Evolutionary conservation across 441 rosid species (phyloP).

Genomic region (Erodium chrysanthum): DNA sequence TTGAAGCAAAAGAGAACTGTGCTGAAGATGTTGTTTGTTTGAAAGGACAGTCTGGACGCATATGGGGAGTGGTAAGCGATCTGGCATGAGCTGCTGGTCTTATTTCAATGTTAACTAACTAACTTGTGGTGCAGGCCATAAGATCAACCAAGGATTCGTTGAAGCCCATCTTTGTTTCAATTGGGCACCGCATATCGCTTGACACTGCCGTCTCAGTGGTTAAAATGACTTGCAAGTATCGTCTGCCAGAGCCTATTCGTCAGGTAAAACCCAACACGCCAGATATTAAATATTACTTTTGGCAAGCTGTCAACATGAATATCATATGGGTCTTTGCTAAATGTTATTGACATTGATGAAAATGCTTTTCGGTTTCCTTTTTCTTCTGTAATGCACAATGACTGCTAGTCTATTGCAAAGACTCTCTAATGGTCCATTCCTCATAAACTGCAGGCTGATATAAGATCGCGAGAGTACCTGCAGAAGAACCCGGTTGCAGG

Average conservation of each 20-base stretch:
- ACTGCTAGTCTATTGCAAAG: background rate
- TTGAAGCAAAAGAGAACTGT: constrained; percentile 39
- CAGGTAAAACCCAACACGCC: constrained; percentile 40
- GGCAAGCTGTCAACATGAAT: background rate
- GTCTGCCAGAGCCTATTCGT: constrained; percentile 80
- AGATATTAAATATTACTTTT: background rate
- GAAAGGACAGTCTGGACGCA: constrained; percentile 62
- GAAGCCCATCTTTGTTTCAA: constrained; percentile 65
- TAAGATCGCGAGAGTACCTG: constrained; percentile 54
- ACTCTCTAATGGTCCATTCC: background rate
- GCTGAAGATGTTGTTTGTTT: constrained; percentile 36
- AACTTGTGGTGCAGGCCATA: constrained; percentile 42
- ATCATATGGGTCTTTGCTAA: background rate
- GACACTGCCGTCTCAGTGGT: constrained; percentile 54
- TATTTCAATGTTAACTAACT: background rate
- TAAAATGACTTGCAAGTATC: constrained; percentile 60
- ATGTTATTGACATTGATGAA: background rate
- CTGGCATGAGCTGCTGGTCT: constrained; percentile 13
- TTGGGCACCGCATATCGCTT: constrained; percentile 78
- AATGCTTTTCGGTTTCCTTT: background rate
- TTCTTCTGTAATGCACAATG: background rate
- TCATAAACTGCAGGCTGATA: constrained; percentile 48
- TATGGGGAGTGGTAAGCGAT: constrained; percentile 73
- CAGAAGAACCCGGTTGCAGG: constrained; percentile 18
- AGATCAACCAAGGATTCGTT: constrained; percentile 38